Percentiles rank a stretch among this genome's conserved stretches.
Conservation (phyloP, 1,284 basidiomycete genomes). For the Meripilus lineatus region DNA sequence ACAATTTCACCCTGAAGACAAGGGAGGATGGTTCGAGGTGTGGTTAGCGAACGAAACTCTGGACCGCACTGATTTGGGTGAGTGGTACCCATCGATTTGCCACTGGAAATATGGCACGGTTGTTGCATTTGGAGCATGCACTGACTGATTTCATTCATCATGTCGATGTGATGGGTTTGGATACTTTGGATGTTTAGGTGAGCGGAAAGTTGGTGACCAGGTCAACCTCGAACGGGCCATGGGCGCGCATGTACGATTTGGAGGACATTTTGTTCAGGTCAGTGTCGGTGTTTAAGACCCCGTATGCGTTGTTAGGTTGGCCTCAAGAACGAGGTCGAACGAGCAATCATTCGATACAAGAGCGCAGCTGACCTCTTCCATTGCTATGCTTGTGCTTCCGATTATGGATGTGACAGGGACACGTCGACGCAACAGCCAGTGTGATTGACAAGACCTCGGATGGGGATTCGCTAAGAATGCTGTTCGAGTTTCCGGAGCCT, state of each 20-base stretch:
- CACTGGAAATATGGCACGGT: background rate
- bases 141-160: slow-evolving; percentile 1
- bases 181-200: slow-evolving; percentile 43
- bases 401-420: slow-evolving; percentile 68
- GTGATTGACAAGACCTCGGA: slow-evolving; percentile 67
- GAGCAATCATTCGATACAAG: no score
- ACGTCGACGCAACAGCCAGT: slow-evolving; percentile 88
- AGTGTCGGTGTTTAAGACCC: slow-evolving; percentile 19
- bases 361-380: no score
- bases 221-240: slow-evolving; percentile 96
- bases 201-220: slow-evolving; percentile 73
- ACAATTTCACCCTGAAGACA: slow-evolving; percentile 58
- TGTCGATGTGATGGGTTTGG: slow-evolving; percentile 4
- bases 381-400: no score
- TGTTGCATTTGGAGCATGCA: slow-evolving; percentile 1
- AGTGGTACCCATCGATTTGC: slow-evolving; percentile 17
- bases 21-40: slow-evolving; percentile 84
- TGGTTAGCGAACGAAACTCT: slow-evolving; percentile 97
- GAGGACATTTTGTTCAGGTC: slow-evolving; percentile 97
- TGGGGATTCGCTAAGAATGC: slow-evolving; percentile 83
- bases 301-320: no score
- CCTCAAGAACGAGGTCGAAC: no score
- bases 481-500: slow-evolving; percentile 70
- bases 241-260: slow-evolving; percentile 88
- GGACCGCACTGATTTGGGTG: slow-evolving; percentile 86